These are phyloP conservation scores for Deinandra increscens DNA, from an alignment of 129 eudicot genomes.

Conservation along the genomic window DNA sequence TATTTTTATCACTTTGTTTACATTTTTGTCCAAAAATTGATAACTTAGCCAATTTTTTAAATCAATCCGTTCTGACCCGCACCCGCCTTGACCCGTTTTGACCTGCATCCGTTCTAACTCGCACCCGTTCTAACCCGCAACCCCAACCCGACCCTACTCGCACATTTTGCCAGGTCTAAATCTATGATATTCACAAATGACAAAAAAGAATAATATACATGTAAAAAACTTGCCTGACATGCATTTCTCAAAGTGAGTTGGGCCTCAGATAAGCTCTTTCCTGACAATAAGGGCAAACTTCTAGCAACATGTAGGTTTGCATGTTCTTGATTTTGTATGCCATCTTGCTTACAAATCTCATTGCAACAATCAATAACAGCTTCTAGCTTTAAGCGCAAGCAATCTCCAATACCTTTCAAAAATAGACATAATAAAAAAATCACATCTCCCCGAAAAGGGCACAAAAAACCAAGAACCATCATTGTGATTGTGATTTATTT, in stretches of 20 bases:
- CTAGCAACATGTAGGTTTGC: constrained; percentile 16
- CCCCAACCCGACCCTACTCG: too few relatives aligned
- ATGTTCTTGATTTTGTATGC: constrained; percentile 27
- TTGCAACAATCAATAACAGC: constrained; percentile 44
- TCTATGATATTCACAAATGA: background rate
- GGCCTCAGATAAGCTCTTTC: constrained; percentile 50
- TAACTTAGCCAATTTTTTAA: too few relatives aligned
- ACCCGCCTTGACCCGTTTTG: too few relatives aligned
- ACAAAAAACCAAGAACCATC: background rate
- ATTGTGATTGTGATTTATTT: background rate
- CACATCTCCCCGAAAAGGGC: background rate
- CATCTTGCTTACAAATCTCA: constrained; percentile 31
- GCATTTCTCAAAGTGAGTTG: constrained; percentile 31
- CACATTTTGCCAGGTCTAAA: background rate
- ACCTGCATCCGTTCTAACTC: too few relatives aligned
- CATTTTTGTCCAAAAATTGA: too few relatives aligned
- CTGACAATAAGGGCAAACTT: constrained; percentile 18
- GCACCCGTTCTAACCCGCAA: too few relatives aligned
- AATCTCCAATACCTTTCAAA: constrained; percentile 44
- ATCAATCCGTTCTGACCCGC: too few relatives aligned
- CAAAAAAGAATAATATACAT: background rate
- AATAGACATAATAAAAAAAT: background rate
- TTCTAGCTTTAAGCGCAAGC: constrained; percentile 40
- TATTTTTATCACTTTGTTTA: too few relatives aligned
- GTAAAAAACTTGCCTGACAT: constrained; percentile 44